Evolutionary conservation across 768 basidiomycete genomes (phyloP).

Genomic region (Russula griseocarnosa): DNA sequence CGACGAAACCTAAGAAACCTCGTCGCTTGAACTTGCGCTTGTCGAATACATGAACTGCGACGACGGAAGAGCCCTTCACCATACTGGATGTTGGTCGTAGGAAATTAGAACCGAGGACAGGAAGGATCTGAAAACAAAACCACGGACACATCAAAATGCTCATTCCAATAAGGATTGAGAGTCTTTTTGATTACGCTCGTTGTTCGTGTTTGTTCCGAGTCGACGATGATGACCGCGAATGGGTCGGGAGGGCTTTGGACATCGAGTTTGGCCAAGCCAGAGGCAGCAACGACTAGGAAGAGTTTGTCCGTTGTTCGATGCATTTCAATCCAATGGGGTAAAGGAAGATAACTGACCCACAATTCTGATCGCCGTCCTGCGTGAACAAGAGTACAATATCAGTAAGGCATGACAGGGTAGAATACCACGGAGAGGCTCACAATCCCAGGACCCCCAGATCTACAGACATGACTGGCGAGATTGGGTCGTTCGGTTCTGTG

Average conservation of each 20-base stretch:
- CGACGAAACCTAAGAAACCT: constrained; percentile 96
- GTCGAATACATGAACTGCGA: constrained; percentile 98
- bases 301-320: background rate
- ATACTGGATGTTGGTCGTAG: constrained; percentile 47
- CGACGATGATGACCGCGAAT: constrained; percentile 97
- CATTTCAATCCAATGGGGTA: background rate
- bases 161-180: constrained; percentile 94
- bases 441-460: constrained; percentile 29
- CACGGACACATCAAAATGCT: constrained; percentile 95
- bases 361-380: constrained; percentile 69
- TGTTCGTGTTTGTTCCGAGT: constrained; percentile 95
- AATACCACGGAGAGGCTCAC: constrained; percentile 28
- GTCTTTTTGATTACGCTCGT: constrained; percentile 97
- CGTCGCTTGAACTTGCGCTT: constrained; percentile 98
- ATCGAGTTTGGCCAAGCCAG: constrained; percentile 91
- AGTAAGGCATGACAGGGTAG: background rate
- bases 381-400: constrained; percentile 20
- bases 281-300: constrained; percentile 83
- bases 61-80: constrained; percentile 95
- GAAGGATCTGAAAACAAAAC: background rate
- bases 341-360: constrained; percentile 50
- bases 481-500: background rate
- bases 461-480: constrained; percentile 31
- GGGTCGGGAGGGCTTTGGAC: constrained; percentile 96
- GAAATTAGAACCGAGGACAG: constrained; percentile 16